A percentile compares a stretch with the other conserved stretches of the same genome.
phyloP scores from a whole-genome alignment of 2,329 filamentous ascomycete genomes.

The Aspergillus bombycis region DNA sequence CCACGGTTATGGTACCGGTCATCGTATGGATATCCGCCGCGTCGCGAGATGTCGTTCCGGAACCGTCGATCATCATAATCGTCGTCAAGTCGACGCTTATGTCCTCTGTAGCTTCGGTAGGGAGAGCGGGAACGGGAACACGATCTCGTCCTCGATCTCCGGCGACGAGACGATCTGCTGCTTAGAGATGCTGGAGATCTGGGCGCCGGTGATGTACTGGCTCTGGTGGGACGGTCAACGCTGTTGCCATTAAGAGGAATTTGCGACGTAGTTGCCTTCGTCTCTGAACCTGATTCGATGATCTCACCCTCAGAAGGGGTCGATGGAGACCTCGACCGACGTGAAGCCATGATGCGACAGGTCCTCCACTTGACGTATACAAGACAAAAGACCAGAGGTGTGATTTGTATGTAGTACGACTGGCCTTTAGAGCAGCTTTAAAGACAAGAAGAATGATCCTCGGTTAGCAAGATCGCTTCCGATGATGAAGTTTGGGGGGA shows the following conservation, averaged over 20 bases:
- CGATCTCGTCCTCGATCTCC: conserved; percentile 51
- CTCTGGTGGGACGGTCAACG: conserved; percentile 94
- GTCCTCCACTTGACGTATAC: conserved; percentile 1
- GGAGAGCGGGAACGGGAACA: conserved; percentile 47
- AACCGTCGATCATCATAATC: conserved; percentile 40
- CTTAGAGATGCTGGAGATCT: conserved; percentile 55
- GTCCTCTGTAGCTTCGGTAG: conserved; percentile 42
- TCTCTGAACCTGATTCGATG: conserved; percentile 70
- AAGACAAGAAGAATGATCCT: conserved; percentile 20
- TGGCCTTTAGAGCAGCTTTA: conserved; percentile 32
- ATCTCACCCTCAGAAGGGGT: conserved; percentile 90
- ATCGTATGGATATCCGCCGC: conserved; percentile 43
- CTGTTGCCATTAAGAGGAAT: conserved; percentile 73
- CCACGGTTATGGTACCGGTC: conserved; percentile 43
- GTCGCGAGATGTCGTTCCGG: conserved; percentile 37
- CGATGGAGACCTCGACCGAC: conserved; percentile 53
- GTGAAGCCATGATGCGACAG: conserved; percentile 49
- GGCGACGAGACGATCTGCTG: conserved; percentile 61
- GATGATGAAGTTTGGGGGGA: conserved; percentile 28
- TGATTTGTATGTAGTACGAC: conserved; percentile 10
- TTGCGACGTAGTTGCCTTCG: conserved; percentile 85
- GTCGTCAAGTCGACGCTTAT: conserved; percentile 48
- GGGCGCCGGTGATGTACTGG: conserved; percentile 53
- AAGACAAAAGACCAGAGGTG: background rate
- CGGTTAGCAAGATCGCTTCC: conserved; percentile 43